These are phyloP conservation scores for Bacidia rubella DNA, from an alignment of 495 filamentous ascomycete species.

Conservation along the genomic window DNA sequence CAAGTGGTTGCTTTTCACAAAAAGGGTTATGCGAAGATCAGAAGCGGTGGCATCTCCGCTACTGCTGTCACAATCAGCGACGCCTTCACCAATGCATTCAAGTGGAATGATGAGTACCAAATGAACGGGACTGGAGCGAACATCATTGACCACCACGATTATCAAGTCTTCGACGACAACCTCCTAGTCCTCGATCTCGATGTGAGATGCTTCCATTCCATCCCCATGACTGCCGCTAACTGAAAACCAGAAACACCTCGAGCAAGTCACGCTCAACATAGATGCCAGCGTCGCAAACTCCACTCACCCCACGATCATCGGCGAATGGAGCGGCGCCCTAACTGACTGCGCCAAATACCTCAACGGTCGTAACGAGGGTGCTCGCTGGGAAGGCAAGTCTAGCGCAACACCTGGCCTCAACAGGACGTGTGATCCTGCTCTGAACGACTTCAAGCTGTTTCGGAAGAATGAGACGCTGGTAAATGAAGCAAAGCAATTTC, in stretches of 20 bases:
- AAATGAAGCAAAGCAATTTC: conserved; percentile 25
- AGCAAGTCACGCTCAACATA: conserved; percentile 28
- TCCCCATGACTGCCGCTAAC: neutral
- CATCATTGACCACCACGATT: conserved; percentile 36
- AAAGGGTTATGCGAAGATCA: conserved; percentile 36
- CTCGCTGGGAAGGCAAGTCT: conserved; percentile 56
- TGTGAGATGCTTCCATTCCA: neutral
- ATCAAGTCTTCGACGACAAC: conserved; percentile 32
- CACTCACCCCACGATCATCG: conserved; percentile 35
- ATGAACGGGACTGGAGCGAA: conserved; percentile 28
- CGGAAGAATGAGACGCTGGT: conserved; percentile 21
- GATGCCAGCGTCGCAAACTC: conserved; percentile 20
- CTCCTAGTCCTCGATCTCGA: conserved; percentile 23
- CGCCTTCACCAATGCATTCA: conserved; percentile 18
- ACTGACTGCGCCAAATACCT: conserved; percentile 65
- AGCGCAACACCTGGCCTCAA: conserved; percentile 23
- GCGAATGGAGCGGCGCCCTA: conserved; percentile 46
- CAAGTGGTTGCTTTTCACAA: conserved; percentile 41
- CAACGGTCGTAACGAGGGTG: conserved; percentile 54
- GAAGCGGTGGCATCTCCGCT: conserved; percentile 29
- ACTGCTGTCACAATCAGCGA: conserved; percentile 20
- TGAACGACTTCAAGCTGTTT: conserved; percentile 21
- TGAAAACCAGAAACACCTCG: conserved; percentile 23
- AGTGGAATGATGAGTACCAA: conserved; percentile 27
- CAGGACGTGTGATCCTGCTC: conserved; percentile 15